phyloP scores from a whole-genome alignment of 768 basidiomycete genomes.

The Podaxis sp. region DNA sequence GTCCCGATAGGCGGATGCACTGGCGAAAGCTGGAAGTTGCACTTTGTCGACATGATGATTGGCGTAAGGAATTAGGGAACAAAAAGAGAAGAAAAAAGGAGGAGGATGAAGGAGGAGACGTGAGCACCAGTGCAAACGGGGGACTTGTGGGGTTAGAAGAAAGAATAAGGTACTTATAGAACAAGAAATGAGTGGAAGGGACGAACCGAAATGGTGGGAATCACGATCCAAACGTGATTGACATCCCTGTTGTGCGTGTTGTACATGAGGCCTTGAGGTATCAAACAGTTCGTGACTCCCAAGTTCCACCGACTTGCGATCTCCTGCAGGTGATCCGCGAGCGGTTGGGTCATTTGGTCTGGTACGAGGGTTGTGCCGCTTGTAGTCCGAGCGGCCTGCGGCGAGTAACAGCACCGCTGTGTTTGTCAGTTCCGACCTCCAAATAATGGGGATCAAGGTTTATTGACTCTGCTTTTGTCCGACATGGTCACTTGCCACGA shows the following conservation, averaged over 20 bases:
- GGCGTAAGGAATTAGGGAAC: constrained; percentile 16
- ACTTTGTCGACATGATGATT: constrained; percentile 35
- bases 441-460: neutral
- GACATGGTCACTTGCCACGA: constrained; percentile 10
- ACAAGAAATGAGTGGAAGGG: constrained; percentile 16
- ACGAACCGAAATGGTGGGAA: constrained; percentile 20
- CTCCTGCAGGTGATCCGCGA: constrained; percentile 39
- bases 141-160: constrained; percentile 38
- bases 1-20: constrained; percentile 67
- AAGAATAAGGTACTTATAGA: constrained; percentile 16
- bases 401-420: neutral
- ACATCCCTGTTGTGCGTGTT: constrained; percentile 57
- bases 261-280: constrained; percentile 70
- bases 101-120: constrained; percentile 21
- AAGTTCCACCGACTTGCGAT: constrained; percentile 34
- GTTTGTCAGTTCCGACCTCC: neutral
- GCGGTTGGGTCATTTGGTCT: constrained; percentile 13
- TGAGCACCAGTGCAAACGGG: constrained; percentile 47
- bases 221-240: constrained; percentile 35
- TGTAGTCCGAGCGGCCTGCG: neutral
- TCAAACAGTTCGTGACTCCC: constrained; percentile 24
- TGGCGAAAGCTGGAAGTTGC: constrained; percentile 38
- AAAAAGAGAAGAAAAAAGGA: constrained; percentile 22
- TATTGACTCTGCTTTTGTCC: constrained; percentile 4
- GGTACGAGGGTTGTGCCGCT: constrained; percentile 10